These are phyloP conservation scores for Candida fluviatilis DNA, from an alignment of 805 yeast species.

Conservation along the genomic window DNA sequence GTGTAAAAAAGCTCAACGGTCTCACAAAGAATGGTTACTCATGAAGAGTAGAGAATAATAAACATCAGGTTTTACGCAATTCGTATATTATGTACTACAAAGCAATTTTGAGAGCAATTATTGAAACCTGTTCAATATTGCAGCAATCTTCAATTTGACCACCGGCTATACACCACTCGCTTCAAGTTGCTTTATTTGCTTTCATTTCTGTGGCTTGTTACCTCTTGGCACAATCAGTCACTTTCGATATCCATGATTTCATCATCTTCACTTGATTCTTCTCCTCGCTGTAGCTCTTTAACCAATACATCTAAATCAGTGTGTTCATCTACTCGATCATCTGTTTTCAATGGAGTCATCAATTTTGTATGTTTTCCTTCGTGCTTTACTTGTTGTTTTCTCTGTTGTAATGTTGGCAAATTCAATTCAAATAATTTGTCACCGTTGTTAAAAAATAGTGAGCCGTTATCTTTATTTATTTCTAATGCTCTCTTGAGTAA, in stretches of 20 bases:
- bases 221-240: no score
- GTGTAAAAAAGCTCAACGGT: no score
- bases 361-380: conserved; percentile 11
- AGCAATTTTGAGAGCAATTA: neutral
- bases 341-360: conserved; percentile 18
- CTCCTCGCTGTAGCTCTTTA: conserved; percentile 40
- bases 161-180: no score
- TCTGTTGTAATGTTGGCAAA: conserved; percentile 2
- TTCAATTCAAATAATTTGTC: conserved; percentile 13
- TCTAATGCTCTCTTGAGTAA: conserved; percentile 75
- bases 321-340: conserved; percentile 3
- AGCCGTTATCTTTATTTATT: conserved; percentile 36
- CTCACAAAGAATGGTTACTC: no score
- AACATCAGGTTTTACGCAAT: no score
- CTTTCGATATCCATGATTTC: conserved; percentile 58
- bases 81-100: neutral
- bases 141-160: no score
- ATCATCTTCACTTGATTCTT: conserved; percentile 43
- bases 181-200: no score
- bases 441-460: conserved; percentile 22
- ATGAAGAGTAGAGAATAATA: no score
- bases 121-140: neutral
- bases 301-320: conserved; percentile 33
- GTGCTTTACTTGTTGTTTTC: conserved; percentile 1
- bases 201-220: neutral